Evolutionary conservation across 345 rosid genomes (phyloP).

Genomic region (Barbarea vulgaris): DNA sequence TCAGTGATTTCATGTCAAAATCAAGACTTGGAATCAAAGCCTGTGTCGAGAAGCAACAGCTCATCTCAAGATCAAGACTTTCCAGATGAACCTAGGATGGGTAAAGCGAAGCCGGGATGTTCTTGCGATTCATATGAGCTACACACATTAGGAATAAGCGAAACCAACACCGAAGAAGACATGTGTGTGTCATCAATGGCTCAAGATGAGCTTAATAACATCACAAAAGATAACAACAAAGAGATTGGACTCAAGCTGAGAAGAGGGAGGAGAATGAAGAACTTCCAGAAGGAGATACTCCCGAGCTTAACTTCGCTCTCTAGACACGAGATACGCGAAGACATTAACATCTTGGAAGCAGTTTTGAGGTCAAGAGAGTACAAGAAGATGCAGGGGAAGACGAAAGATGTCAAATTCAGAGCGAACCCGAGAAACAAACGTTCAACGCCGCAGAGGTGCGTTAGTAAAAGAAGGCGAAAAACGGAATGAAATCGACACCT

Average conservation of each 20-base stretch:
- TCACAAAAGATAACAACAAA: slow-evolving; percentile 41
- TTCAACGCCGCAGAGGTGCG: slow-evolving; percentile 39
- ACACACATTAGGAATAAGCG: slow-evolving; percentile 52
- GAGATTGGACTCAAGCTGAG: slow-evolving; percentile 59
- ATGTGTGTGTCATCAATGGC: slow-evolving; percentile 59
- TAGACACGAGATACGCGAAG: slow-evolving; percentile 72
- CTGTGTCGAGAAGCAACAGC: slow-evolving; percentile 15
- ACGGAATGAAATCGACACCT: slow-evolving; percentile 2
- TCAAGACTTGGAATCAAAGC: slow-evolving; percentile 33
- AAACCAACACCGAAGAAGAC: slow-evolving; percentile 56
- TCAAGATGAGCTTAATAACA: slow-evolving; percentile 42
- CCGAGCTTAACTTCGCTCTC: slow-evolving; percentile 67
- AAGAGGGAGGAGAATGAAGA: slow-evolving; percentile 84
- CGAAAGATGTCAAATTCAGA: slow-evolving; percentile 40
- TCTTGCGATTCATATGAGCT: slow-evolving; percentile 67
- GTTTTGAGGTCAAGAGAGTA: slow-evolving; percentile 84
- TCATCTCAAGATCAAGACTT: slow-evolving; percentile 31
- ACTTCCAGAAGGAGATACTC: slow-evolving; percentile 77
- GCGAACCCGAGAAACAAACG: slow-evolving; percentile 44
- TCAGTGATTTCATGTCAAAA: slow-evolving; percentile 33
- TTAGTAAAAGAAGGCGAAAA: slow-evolving; percentile 34
- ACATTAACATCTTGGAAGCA: slow-evolving; percentile 68
- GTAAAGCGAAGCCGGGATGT: slow-evolving; percentile 39
- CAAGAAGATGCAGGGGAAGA: slow-evolving; percentile 53
- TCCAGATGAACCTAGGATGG: not conserved